Conservation (phyloP, 2,329 filamentous ascomycete species). For the Pyrenochaeta sp. region DNA sequence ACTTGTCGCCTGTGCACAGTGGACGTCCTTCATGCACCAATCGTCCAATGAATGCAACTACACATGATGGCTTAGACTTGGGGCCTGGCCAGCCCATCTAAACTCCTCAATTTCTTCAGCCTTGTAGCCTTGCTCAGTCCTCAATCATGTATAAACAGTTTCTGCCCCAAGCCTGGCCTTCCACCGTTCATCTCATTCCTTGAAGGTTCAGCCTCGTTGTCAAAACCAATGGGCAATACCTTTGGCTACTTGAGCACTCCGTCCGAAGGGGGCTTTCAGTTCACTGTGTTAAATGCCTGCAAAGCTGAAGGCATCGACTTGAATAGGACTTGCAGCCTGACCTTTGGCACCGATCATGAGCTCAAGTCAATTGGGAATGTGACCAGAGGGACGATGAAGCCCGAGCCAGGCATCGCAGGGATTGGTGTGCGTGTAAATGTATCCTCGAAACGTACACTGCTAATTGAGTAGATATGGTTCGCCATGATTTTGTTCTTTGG, state of each 20-base stretch:
- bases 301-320: conserved; percentile 6
- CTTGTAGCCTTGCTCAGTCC: not conserved
- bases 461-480: conserved; percentile 2
- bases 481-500: conserved; percentile 8
- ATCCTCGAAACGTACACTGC: not conserved
- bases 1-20: not conserved
- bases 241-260: conserved; percentile 4
- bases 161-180: not conserved
- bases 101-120: not conserved
- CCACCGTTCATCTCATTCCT: not conserved
- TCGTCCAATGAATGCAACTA: not conserved
- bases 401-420: conserved; percentile 3
- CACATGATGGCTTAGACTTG: not conserved
- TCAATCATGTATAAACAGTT: not conserved
- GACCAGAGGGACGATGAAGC: conserved; percentile 1
- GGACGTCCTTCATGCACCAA: not conserved
- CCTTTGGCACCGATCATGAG: not conserved
- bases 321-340: conserved; percentile 1
- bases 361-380: conserved; percentile 4
- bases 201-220: not conserved
- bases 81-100: not conserved
- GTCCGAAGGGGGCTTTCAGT: conserved; percentile 5
- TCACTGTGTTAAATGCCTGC: conserved; percentile 1
- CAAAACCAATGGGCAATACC: conserved; percentile 2
- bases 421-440: not conserved